Conservation (phyloP, 1,284 basidiomycete genomes). For the Apiotrichum gamsii region DNA sequence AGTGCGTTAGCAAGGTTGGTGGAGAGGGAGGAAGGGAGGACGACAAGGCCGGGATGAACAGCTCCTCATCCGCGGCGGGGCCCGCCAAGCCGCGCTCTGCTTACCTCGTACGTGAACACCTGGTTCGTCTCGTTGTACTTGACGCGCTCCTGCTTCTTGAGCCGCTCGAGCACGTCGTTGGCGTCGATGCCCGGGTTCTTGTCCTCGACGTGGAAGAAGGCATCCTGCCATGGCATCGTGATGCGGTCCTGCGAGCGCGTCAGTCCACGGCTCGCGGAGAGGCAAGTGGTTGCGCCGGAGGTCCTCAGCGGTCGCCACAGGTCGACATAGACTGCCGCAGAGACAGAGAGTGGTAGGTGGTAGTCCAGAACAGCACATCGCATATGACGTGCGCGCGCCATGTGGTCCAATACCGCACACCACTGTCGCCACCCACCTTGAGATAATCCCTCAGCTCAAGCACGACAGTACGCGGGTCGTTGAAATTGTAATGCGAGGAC, state of each 20-base stretch:
- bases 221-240: slow-evolving; percentile 32
- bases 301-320: too few species aligned
- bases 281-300: too few species aligned
- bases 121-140: slow-evolving; percentile 39
- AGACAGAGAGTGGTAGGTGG: too few species aligned
- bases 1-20: neutral
- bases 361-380: too few species aligned
- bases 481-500: slow-evolving; percentile 8
- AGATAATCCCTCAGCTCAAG: slow-evolving; percentile 28
- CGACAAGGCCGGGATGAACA: too few species aligned
- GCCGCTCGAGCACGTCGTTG: slow-evolving; percentile 28
- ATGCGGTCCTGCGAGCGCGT: slow-evolving; percentile 20
- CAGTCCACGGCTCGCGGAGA: slow-evolving; percentile 1
- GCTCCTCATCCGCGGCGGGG: too few species aligned
- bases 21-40: neutral
- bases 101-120: slow-evolving; percentile 41
- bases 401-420: too few species aligned
- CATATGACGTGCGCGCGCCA: too few species aligned
- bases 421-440: slow-evolving; percentile 19
- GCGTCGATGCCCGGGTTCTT: slow-evolving; percentile 28
- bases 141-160: slow-evolving; percentile 39
- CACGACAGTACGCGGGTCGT: slow-evolving; percentile 31
- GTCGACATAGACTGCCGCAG: too few species aligned
- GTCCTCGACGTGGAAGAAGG: slow-evolving; percentile 32
- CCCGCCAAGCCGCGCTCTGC: too few species aligned